phyloP scores from a whole-genome alignment of 1,284 basidiomycete genomes.

The Vanrija humicola region DNA sequence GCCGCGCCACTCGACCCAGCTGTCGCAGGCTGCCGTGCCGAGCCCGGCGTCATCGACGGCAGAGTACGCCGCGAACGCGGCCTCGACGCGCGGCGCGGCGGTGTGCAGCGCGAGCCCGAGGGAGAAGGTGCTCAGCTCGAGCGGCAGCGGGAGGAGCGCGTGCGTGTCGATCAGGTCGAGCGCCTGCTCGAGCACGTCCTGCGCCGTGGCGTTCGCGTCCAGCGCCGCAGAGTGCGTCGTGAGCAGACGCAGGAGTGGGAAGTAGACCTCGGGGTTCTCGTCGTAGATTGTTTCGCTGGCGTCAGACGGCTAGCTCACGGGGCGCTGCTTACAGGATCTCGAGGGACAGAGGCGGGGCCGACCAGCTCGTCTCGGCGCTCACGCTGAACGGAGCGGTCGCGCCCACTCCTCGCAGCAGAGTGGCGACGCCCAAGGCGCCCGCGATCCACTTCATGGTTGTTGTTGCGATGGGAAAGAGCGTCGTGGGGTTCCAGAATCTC shows the following conservation, averaged over 20 bases:
- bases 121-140: constrained; percentile 51
- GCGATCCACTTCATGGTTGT: constrained; percentile 15
- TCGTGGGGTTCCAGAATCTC: no score
- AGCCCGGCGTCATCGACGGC: constrained; percentile 57
- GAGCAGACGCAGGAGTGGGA: constrained; percentile 63
- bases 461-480: not conserved
- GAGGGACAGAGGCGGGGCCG: constrained; percentile 65
- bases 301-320: not conserved
- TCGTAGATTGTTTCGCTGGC: constrained; percentile 60
- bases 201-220: constrained; percentile 12
- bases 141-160: constrained; percentile 27
- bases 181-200: constrained; percentile 27
- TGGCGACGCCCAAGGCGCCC: not conserved
- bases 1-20: constrained; percentile 87
- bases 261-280: constrained; percentile 65
- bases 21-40: constrained; percentile 58
- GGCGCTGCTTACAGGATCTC: constrained; percentile 67
- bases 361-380: constrained; percentile 74
- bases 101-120: constrained; percentile 40
- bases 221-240: constrained; percentile 50
- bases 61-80: constrained; percentile 39
- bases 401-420: constrained; percentile 6
- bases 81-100: constrained; percentile 41
- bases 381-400: constrained; percentile 69
- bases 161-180: constrained; percentile 26